Evolutionary conservation across 108 stramenopile species (phyloP), one percentile per base, ranked within the genome.

Genomic region (Cyclotella cryptica): DNA sequence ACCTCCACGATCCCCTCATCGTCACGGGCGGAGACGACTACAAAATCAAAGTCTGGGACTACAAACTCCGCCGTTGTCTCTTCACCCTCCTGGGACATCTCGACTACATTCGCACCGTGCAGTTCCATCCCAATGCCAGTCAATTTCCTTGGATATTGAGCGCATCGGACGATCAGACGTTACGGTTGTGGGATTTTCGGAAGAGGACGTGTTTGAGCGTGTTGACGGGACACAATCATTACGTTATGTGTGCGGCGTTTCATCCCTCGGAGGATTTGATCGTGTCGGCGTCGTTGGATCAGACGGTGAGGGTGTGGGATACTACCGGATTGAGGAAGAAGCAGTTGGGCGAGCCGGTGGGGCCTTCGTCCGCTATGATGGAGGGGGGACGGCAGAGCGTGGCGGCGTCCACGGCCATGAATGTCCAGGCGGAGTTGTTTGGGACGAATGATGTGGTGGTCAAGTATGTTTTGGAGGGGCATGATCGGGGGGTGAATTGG

Each of bases 1-100:
- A 99, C 86, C 79, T 92, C 28, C 84, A 88, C 19, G 97, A 99
- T 68, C 95, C 97, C 17, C 85, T 99, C 59, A 95, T 99, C 71
- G 97, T 97, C 28, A 94, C 96, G 29, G 99, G 99, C 22, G 99
- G 99, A 35, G 99, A 99, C 65, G 99, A 99, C 81, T 98, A 98
- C 97, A 98, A 98, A 76, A 97, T 99, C 86, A 99, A 99, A 84
- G 98, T 99, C 10, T 99, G 99, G 99, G 97, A 98, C 79, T 98
- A 98, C 93, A 97, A 98, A 83, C 89, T 98, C 39, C 91, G 97
- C 53, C 86, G 98, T 18, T 98, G 99, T 82, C 94, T 99, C 29
- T 99, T 99, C 78, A 99, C 98, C 10, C 84, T 99, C 15, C 75
- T 98, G 47, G 99, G 98, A 13, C 99, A 99, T 80, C 83, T 99